Base-by-base conservation (phyloP, 2,329 filamentous ascomycete species). In the Pseudocercospora cruenta region DNA sequence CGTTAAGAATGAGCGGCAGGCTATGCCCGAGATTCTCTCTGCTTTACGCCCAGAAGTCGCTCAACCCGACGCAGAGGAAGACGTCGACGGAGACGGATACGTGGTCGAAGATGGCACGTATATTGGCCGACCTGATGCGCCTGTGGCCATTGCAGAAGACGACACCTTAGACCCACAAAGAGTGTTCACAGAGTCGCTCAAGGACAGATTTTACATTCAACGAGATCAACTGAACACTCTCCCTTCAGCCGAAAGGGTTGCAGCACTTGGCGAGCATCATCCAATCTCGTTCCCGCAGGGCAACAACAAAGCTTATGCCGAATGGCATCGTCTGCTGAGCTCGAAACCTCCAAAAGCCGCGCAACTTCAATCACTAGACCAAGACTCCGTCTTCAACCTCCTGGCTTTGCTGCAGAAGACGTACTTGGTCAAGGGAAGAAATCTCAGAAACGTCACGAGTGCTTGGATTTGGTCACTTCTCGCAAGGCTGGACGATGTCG, bases 391-490 rank as follows among this genome's bases (percentile, higher is more conserved):
- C 2, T 80, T 94, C 58, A 84, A 86, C 39, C 82, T 94, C 33
- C 76, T 97, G 45, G 84, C 86, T 45, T 80, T 85, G 26, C 82
- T 94, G 60, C 80, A 80, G 39, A 77, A 79, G 9, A 73, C 91
- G n/a, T 87, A 91, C 60, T 84, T 90, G 61, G 85, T 84, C 54
- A 85, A 84, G 58, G 86, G 85, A n/a, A 79, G 82, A 22, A 83
- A 85, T 31, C 81, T 93, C 31, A 83, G 87, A 26, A 85, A 87
- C 72, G 86, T 89, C 57, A 88, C 91, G 4, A 93, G 92, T 66
- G 85, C 88, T 16, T 98, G 94, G 94, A 82, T 92, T 3, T 97
- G 93, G 94, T 89, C 90, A 0, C 79, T 97, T 64, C 82, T 97
- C 53, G 92, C 91, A 2, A 86, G 88, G 64, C 84, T 94, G 65